Evolutionary conservation across 495 filamentous ascomycete genomes (phyloP).

Genomic region (Aspergillus baeticus): DNA sequence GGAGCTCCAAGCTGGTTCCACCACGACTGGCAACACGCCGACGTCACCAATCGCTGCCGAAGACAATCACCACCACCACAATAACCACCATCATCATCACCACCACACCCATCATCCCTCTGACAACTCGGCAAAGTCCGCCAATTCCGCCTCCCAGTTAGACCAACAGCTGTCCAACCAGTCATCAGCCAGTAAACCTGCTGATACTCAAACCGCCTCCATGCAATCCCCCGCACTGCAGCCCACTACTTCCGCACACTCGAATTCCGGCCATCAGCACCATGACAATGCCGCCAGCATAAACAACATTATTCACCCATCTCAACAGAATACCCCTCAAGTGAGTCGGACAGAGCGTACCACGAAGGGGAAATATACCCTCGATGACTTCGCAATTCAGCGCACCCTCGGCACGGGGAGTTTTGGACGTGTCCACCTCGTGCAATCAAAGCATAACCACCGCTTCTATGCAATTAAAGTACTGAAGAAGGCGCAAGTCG

Average conservation of each 20-base stretch:
- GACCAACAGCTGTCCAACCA: slow-evolving; percentile 17
- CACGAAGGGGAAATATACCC: slow-evolving; percentile 97
- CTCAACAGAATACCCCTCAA: slow-evolving; percentile 26
- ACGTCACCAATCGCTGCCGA: slow-evolving; percentile 44
- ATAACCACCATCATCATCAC: slow-evolving; percentile 16
- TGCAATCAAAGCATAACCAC: slow-evolving; percentile 95
- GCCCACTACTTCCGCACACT: slow-evolving; percentile 26
- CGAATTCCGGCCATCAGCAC: slow-evolving; percentile 20
- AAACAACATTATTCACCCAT: slow-evolving; percentile 41
- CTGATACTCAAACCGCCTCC: slow-evolving; percentile 33
- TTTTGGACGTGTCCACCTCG: slow-evolving; percentile 93
- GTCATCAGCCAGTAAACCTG: slow-evolving; percentile 18
- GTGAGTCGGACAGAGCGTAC: slow-evolving; percentile 49
- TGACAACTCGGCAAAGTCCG: slow-evolving; percentile 10
- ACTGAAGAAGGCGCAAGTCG: slow-evolving; percentile 95
- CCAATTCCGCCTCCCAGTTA: neutral
- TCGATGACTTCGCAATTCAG: slow-evolving; percentile 82
- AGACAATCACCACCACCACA: slow-evolving; percentile 24
- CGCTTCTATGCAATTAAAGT: slow-evolving; percentile 98
- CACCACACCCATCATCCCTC: slow-evolving; percentile 21
- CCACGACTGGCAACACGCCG: slow-evolving; percentile 48
- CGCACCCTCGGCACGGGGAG: slow-evolving; percentile 94
- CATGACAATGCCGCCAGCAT: slow-evolving; percentile 45
- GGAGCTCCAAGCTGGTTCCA: slow-evolving; percentile 53
- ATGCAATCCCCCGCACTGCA: slow-evolving; percentile 42